Evolutionary conservation across 2,329 filamentous ascomycete genomes (phyloP), one percentile per base, ranked within the genome.

Genomic region (Fusarium phyllophilum): DNA sequence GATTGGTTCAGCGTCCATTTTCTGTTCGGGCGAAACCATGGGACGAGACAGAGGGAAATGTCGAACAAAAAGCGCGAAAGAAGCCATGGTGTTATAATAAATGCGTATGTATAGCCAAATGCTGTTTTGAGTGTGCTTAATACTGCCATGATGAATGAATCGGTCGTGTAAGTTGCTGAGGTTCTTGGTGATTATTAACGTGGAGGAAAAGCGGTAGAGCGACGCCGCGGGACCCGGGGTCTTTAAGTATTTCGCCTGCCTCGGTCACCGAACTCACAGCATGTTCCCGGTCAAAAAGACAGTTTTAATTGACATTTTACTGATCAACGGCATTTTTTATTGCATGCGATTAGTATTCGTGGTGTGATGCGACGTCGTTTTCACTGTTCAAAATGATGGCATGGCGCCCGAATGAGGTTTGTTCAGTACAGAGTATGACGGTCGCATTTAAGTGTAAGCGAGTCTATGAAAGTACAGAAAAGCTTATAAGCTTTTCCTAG

Each of bases 1-100:
- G 74, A 74, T 48, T 76, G 72, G 10, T 56, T 66, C 17, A 69
- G n/a, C 0, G 74, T 61, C 74, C 72, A 77, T 45, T 72, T 18
- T 17, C 18, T 56, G 1, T 48, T 48, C 0, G 74, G 74, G 26
- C 74, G 55, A 0, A 61, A 36, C 41, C 46, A 67, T 13, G 74
- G 74, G 17, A 76, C 22, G 8, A 69, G 29, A 26, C 48, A 73
- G 31, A 77, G 58, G 10, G 49, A 22, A 12, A 75, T 36, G 22
- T 77, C 74, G 14, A 76, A 42, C 0, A 62, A 11, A 24, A 76
- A 77, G 3, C 31, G 58, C 6, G 63, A 56, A n/a, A 76, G 63
- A 2, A 77, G 34, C 74, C 72, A 76, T n/a, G 74, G 74, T 2
- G 66, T 55, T 9, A 62, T 52, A 0, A 73, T 8, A 0, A 73